These are phyloP conservation scores for Fraxinus anomala DNA, from an alignment of 257 asterid species.

Conservation along the genomic window DNA sequence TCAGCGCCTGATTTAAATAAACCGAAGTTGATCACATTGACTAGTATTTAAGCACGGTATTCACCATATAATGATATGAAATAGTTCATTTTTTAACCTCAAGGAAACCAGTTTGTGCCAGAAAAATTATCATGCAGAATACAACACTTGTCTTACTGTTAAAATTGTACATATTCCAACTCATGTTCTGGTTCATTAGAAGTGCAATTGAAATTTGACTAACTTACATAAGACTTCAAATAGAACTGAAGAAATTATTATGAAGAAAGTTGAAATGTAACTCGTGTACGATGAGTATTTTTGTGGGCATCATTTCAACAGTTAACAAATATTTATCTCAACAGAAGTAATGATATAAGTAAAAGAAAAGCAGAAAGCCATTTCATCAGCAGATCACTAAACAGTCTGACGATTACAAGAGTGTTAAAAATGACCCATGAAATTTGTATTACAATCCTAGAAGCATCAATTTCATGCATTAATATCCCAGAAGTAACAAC, in stretches of 20 bases:
- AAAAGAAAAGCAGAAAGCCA: not conserved
- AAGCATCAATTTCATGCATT: not conserved
- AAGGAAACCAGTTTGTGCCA: not conserved
- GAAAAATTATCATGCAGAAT: not conserved
- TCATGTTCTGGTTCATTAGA: not conserved
- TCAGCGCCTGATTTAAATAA: constrained; percentile 52
- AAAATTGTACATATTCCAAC: not conserved
- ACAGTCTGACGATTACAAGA: not conserved
- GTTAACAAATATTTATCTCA: not conserved
- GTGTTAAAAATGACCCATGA: not conserved
- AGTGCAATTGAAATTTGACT: not conserved
- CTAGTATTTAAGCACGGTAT: constrained; percentile 13
- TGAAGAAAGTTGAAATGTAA: not conserved
- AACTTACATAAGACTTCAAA: not conserved
- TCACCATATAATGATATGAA: not conserved
- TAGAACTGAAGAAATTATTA: not conserved
- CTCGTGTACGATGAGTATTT: not conserved
- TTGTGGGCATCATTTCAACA: not conserved
- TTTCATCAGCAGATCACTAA: not conserved
- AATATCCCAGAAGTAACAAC: not conserved
- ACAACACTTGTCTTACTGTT: not conserved
- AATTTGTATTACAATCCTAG: not conserved
- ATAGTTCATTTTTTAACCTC: not conserved
- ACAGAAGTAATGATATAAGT: not conserved
- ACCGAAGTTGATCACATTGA: not conserved